Evolutionary conservation across 768 basidiomycete species (phyloP), one percentile per base, ranked within the genome.

Genomic region (Leccinum pellstonianum): DNA sequence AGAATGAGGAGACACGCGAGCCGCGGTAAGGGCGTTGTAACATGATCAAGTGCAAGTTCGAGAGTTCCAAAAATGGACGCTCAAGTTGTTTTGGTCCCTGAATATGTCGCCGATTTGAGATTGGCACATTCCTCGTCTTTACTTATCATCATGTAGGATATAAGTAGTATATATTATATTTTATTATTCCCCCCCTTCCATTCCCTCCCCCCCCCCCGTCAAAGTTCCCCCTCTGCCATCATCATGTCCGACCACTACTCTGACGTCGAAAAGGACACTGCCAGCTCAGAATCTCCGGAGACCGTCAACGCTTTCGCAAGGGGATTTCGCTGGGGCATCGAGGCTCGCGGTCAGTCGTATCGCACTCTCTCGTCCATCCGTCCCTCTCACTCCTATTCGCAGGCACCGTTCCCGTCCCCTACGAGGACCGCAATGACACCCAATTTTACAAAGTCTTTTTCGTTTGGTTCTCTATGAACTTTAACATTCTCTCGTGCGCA

Each of bases 1-100:
- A 92, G 68, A 93, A 93, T 0, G 88, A 83, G 9, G 89, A 86
- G 21, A 91, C 87, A 25, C 90, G 81, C 4, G 90, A 87, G 53
- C 91, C 91, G 14, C 88, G 86, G 25, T 86, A 75, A 15, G 91
- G 91, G 37, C 91, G 80, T 70, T 86, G 48, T 14, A 49, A 10
- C 52, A 52, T 52, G 29, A 15, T 51, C 33, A 35, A 35, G 12
- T 12, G 12, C 33, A 35, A 35, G 33, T 35, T 35, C 33, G 33
- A 35, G 33, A 35, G 0, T 35, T 35, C 33, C 33, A 35, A 35
- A 35, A 35, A 35, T 12, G 33, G 33, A 35, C 33, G 12, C 5
- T 35, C 12, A 14, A 10, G 31, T 31, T 31, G 27, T 29, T 5
- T 14, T 35, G 27, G 50, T 43, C 41, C 41, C 41, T 43, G 17